Conservation (phyloP, 805 yeast species). For the Wickerhamiella musiphila region DNA sequence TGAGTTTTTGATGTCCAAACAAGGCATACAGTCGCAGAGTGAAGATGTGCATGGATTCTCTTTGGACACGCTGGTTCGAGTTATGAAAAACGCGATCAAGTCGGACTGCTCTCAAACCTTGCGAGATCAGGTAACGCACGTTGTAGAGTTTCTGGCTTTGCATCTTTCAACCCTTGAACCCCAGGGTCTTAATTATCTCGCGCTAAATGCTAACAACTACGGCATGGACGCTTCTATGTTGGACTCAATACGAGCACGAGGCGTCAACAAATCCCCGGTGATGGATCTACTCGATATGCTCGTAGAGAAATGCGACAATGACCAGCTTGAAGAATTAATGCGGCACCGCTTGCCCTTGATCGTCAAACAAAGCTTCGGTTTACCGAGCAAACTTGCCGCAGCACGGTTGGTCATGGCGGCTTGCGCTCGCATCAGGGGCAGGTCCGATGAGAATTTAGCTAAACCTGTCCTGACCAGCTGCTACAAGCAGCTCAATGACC, state of each 20-base stretch:
- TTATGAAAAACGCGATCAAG: slow-evolving; percentile 46
- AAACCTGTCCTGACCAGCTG: slow-evolving; percentile 35
- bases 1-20: slow-evolving; percentile 64
- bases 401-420: slow-evolving; percentile 53
- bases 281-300: slow-evolving; percentile 71
- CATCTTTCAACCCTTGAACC: slow-evolving; percentile 84
- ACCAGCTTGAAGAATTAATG: slow-evolving; percentile 5
- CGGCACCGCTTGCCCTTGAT: slow-evolving; percentile 29
- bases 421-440: slow-evolving; percentile 36
- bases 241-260: slow-evolving; percentile 58
- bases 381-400: slow-evolving; percentile 82
- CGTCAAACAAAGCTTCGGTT: slow-evolving; percentile 57
- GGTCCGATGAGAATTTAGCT: slow-evolving; percentile 38
- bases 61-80: slow-evolving; percentile 52
- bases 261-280: slow-evolving; percentile 68
- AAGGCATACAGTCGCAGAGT: slow-evolving; percentile 70
- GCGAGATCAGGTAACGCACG: slow-evolving; percentile 43
- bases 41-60: slow-evolving; percentile 71
- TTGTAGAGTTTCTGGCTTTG: slow-evolving; percentile 44
- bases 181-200: slow-evolving; percentile 67
- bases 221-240: slow-evolving; percentile 53
- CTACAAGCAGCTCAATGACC: slow-evolving; percentile 41
- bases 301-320: slow-evolving; percentile 34
- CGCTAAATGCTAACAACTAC: slow-evolving; percentile 77
- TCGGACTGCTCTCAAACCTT: too few relatives aligned